Base-by-base conservation (phyloP, 441 rosid genomes). In the Biscutella laevigata region DNA sequence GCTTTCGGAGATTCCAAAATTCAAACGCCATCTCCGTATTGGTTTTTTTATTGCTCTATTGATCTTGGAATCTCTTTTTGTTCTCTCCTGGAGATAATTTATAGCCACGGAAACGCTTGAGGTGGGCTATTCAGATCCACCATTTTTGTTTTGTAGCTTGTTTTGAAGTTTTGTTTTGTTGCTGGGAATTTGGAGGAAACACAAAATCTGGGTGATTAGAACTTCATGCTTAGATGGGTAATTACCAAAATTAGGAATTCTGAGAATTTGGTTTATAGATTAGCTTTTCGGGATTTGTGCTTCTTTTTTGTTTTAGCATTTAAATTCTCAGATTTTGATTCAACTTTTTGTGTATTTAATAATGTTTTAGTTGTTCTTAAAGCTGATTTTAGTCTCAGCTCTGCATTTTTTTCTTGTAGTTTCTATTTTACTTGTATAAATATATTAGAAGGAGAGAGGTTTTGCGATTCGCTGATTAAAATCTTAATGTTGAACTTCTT, bases 61-160 rank as follows among this genome's bases (percentile, higher is more conserved):
- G 63, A 36, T 36, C 44, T 16, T 36, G 4, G 7, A 7, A 0
- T n/a, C n/a, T 16, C 30, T 21, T 16, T 3, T 6, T 38, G 3
- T 17, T 24, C 8, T 3, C 13, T 37, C 46, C 20, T 49, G 17
- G 21, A 41, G 7, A 41, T 19, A 13, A 9, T 21, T n/a, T n/a
- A n/a, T n/a, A n/a, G n/a, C n/a, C n/a, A n/a, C n/a, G n/a, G n/a
- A n/a, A n/a, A n/a, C n/a, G n/a, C n/a, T n/a, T n/a, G n/a, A n/a
- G 65, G 70, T 65, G 50, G 36, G 60, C 13, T 29, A 36, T 50
- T 65, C 43, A 44, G 22, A 58, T 51, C 48, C 35, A 52, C 19
- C 53, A 1, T 14, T 42, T 11, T 29, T 28, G 32, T 10, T 24
- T 5, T 11, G 4, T 25, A 26, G 37, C 29, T 46, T 27, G 2